Evolutionary conservation across 1,284 basidiomycete species (phyloP).

Genomic region (Anthracocystis setariae): DNA sequence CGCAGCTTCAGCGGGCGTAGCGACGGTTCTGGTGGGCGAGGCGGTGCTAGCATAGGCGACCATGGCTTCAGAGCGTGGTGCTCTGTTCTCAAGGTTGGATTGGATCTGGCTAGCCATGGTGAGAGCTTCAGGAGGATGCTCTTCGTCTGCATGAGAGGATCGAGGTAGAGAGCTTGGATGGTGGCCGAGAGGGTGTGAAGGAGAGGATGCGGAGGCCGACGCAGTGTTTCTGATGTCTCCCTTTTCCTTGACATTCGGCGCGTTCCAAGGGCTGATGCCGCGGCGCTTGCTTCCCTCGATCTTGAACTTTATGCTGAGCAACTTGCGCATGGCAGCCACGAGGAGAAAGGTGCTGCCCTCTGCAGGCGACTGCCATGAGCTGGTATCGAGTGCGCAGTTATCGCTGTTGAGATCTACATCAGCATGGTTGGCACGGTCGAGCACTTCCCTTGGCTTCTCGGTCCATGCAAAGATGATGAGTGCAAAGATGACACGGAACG

Average conservation of each 20-base stretch:
- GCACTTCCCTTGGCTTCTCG: slow-evolving; percentile 29
- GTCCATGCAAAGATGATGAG: slow-evolving; percentile 41
- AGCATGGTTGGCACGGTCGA: slow-evolving; percentile 3
- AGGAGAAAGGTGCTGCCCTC: slow-evolving; percentile 34
- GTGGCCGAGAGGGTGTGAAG: too few relatives aligned
- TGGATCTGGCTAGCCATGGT: slow-evolving; percentile 18
- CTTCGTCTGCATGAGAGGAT: not conserved
- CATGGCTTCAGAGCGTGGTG: not conserved
- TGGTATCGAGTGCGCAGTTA: slow-evolving; percentile 31
- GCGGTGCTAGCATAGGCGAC: not conserved
- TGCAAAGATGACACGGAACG: slow-evolving; percentile 40
- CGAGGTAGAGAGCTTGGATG: not conserved
- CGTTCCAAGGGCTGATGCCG: slow-evolving; percentile 17
- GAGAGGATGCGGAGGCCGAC: too few relatives aligned
- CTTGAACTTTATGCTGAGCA: slow-evolving; percentile 29
- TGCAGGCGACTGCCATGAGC: slow-evolving; percentile 30
- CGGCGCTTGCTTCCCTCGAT: slow-evolving; percentile 21
- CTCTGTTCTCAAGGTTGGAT: slow-evolving; percentile 15
- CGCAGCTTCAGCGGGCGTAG: not conserved
- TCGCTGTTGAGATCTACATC: slow-evolving; percentile 24
- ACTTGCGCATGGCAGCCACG: slow-evolving; percentile 26
- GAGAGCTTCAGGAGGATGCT: not conserved
- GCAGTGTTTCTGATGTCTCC: not conserved
- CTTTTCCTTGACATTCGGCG: not conserved
- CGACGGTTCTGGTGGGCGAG: not conserved